Conservation (phyloP, 148 eudicot genomes). For the Silene conica region DNA sequence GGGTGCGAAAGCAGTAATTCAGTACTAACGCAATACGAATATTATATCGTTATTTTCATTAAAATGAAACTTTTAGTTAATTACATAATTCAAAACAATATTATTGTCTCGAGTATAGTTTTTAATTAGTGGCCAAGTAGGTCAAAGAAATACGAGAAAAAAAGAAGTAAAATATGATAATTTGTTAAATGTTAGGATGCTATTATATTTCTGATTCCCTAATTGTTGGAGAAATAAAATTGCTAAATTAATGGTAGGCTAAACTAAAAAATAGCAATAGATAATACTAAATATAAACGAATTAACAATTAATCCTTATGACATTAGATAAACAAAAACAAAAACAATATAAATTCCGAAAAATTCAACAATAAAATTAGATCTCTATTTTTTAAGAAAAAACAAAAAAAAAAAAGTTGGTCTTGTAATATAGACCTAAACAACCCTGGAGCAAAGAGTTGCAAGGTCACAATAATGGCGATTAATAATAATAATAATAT, state of each 20-base stretch:
- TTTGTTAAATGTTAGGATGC: background rate
- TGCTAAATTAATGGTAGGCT: slow-evolving; percentile 23
- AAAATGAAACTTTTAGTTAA: too few relatives aligned
- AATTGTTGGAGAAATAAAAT: background rate
- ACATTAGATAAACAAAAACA: background rate
- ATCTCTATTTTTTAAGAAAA: background rate
- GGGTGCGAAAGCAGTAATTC: too few relatives aligned
- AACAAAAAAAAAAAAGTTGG: background rate
- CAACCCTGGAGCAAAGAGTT: slow-evolving; percentile 15
- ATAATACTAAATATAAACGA: slow-evolving; percentile 15
- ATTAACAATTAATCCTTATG: background rate
- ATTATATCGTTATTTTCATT: too few relatives aligned
- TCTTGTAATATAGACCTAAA: slow-evolving; percentile 7
- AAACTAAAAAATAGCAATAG: slow-evolving; percentile 14
- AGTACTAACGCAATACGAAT: too few relatives aligned
- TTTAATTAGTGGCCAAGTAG: background rate
- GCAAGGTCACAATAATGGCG: slow-evolving; percentile 39
- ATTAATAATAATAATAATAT: background rate
- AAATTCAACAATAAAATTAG: background rate
- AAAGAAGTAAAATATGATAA: background rate
- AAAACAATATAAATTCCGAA: background rate
- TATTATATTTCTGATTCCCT: background rate
- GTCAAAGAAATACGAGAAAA: background rate
- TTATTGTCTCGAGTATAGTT: background rate
- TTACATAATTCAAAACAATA: too few relatives aligned